Evolutionary conservation across 2,329 filamentous ascomycete species (phyloP).

Genomic region (Colletotrichum filicis): DNA sequence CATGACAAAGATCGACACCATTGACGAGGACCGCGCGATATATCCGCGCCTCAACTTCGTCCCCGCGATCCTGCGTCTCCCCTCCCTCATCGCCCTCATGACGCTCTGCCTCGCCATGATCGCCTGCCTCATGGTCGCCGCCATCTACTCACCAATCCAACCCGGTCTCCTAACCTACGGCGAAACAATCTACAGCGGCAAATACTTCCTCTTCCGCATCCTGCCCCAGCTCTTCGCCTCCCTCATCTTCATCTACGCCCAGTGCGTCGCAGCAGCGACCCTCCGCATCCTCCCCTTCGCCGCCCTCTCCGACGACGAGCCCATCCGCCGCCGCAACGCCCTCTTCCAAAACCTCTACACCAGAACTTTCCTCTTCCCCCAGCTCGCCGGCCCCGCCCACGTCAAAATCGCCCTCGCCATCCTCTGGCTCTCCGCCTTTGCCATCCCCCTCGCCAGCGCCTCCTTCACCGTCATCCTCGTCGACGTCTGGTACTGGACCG

Average conservation of each 20-base stretch:
- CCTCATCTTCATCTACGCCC: constrained; percentile 78
- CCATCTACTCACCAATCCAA: constrained; percentile 72
- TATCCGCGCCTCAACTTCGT: constrained; percentile 72
- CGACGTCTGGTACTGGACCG: constrained; percentile 80
- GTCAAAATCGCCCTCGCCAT: constrained; percentile 74
- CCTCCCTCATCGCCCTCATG: constrained; percentile 70
- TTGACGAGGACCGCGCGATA: constrained; percentile 50
- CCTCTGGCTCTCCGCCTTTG: constrained; percentile 83
- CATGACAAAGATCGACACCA: constrained; percentile 41
- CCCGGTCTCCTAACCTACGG: constrained; percentile 76
- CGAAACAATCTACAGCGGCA: constrained; percentile 72
- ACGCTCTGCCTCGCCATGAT: constrained; percentile 76
- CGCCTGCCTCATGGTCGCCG: constrained; percentile 76
- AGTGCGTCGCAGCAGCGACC: constrained; percentile 79
- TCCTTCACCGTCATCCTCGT: constrained; percentile 75
- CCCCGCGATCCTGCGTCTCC: constrained; percentile 76
- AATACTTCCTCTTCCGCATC: constrained; percentile 89
- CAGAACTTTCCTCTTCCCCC: constrained; percentile 72
- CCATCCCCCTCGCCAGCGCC: constrained; percentile 83
- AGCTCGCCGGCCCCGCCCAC: constrained; percentile 70
- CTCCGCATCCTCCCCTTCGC: constrained; percentile 82
- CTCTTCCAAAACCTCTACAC: constrained; percentile 78
- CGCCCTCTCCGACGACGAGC: constrained; percentile 75
- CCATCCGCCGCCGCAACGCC: constrained; percentile 69
- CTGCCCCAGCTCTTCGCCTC: constrained; percentile 82